Evolutionary conservation across 495 filamentous ascomycete genomes (phyloP), one percentile per base, ranked within the genome.

Genomic region (Penicillium soppii): DNA sequence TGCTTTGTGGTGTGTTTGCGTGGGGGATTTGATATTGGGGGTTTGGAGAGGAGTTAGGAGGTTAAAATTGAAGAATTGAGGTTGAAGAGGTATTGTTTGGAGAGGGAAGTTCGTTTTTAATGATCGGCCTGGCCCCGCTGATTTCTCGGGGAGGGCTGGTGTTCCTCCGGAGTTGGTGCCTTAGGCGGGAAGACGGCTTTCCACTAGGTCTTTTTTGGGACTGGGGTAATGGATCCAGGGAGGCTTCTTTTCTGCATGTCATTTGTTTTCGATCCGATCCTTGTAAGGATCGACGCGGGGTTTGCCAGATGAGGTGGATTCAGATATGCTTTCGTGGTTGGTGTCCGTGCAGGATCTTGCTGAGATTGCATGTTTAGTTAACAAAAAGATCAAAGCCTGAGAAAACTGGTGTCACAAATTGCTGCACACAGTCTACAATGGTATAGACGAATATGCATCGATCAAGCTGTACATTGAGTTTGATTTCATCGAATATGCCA

Each of bases 71-170:
- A 40, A 41, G 22, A 51, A 56, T 44, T 51, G 54, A 59, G 27
- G 27, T 46, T 16, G 1, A 52, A 51, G 21, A 47, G 52, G 25
- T 5, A 9, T 27, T 5, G 25, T 9, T 5, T 52, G 49, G 46
- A 53, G 40, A 42, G 47, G 20, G 33, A 36, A 25, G 33, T 29
- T 36, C 29, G 29, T 52, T 50, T 61, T 47, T 17, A 48, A 55
- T 46, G 33, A 46, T 50, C 35, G 35, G 21, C 23, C 50, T 36
- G 55, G 65, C 65, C 67, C 67, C 69, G 66, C 69, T 43, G 57
- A 21, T 51, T 44, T 52, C 44, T 58, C 67, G 69, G 67, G 67
- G 69, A 72, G 67, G n/a, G 36, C 43, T 1, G 40, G 47, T 5
- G 29, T 43, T 52, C 45, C 67, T 72, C 69, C 69, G 63, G 33